A percentile compares a stretch with the other conserved stretches of the same genome.
These are phyloP conservation scores for Tylopilus plumbeoviolaceoides DNA, from an alignment of 768 basidiomycete genomes.

Conservation along the genomic window DNA sequence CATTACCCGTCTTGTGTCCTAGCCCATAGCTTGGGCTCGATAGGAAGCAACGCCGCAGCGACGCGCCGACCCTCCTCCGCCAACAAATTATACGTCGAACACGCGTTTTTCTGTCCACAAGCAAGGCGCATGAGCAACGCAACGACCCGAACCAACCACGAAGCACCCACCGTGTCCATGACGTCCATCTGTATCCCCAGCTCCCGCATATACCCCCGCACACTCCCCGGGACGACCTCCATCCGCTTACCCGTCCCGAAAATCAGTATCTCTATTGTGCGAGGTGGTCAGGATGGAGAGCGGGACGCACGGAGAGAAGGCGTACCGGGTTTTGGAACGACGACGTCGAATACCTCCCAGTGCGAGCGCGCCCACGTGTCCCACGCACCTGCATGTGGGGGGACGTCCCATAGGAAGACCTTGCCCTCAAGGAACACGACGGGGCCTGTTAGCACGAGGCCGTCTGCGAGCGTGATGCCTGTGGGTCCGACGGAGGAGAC, in stretches of 20 bases:
- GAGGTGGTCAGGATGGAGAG: not conserved
- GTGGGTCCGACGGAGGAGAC: constrained; percentile 58
- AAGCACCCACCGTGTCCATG: constrained; percentile 66
- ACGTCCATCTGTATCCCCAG: constrained; percentile 87
- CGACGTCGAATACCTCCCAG: constrained; percentile 77
- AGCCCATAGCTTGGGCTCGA: constrained; percentile 50
- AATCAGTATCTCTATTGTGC: constrained; percentile 74
- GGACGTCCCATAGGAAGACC: constrained; percentile 89
- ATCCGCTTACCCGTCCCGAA: constrained; percentile 81
- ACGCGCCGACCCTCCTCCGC: constrained; percentile 91
- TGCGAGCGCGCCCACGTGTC: constrained; percentile 67
- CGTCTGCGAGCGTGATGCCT: constrained; percentile 74
- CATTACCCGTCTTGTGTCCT: constrained; percentile 20
- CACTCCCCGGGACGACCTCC: constrained; percentile 60
- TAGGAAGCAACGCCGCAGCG: constrained; percentile 83
- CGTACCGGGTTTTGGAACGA: constrained; percentile 81
- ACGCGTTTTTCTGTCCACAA: constrained; percentile 72
- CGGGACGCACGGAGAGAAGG: not conserved
- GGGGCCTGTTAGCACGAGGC: constrained; percentile 70
- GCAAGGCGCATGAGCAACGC: not conserved
- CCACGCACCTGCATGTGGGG: constrained; percentile 42
- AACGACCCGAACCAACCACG: not conserved
- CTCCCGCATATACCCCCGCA: constrained; percentile 64
- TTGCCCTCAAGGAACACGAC: constrained; percentile 84
- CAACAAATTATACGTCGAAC: constrained; percentile 92